These are phyloP conservation scores for Auricularia heimuer DNA, from an alignment of 768 basidiomycete species.

Conservation along the genomic window DNA sequence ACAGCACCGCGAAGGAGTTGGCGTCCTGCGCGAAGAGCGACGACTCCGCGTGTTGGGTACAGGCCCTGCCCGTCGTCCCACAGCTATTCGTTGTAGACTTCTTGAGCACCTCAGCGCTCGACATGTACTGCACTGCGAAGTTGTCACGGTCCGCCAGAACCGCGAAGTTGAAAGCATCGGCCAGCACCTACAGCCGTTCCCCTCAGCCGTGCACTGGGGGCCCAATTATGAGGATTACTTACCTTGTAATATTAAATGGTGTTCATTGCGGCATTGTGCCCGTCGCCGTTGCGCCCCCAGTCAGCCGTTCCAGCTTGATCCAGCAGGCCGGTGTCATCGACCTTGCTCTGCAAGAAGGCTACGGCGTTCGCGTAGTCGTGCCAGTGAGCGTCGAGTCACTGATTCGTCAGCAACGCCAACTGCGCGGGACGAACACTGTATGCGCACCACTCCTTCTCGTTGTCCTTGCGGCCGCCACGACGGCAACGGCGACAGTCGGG, in stretches of 20 bases:
- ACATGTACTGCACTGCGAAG: conserved; percentile 29
- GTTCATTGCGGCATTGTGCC: conserved; percentile 47
- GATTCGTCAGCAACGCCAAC: background rate
- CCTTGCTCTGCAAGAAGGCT: conserved; percentile 38
- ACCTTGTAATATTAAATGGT: conserved; percentile 35
- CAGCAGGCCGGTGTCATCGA: conserved; percentile 39
- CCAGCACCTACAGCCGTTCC: conserved; percentile 31
- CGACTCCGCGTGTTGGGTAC: conserved; percentile 47
- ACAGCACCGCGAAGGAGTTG: conserved; percentile 48
- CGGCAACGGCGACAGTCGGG: conserved; percentile 70
- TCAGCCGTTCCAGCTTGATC: conserved; percentile 49
- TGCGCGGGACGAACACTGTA: background rate
- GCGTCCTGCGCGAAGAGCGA: conserved; percentile 47
- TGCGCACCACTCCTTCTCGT: conserved; percentile 97
- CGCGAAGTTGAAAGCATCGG: conserved; percentile 37
- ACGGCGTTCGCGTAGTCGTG: conserved; percentile 44
- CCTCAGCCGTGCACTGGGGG: background rate
- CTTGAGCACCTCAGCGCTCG: conserved; percentile 42
- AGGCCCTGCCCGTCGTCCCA: conserved; percentile 39
- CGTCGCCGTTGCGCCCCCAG: conserved; percentile 49
- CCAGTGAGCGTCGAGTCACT: conserved; percentile 42
- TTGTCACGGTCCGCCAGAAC: conserved; percentile 24
- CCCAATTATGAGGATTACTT: background rate
- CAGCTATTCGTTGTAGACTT: conserved; percentile 39
- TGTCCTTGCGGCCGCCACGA: conserved; percentile 96